Conservation (phyloP, 2,329 filamentous ascomycete species). For the Emergomyces pasteurianus region DNA sequence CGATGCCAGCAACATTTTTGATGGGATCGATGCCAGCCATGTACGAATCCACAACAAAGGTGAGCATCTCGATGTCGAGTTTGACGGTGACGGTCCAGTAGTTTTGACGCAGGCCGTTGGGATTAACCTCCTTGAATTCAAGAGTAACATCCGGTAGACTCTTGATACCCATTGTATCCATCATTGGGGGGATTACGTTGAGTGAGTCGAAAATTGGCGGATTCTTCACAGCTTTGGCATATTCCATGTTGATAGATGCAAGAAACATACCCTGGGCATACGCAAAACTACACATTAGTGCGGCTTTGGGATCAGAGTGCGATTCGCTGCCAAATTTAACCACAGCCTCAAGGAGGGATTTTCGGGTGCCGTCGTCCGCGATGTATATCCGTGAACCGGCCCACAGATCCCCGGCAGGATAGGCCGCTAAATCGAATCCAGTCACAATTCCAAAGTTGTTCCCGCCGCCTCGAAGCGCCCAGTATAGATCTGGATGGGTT, state of each 20-base stretch:
- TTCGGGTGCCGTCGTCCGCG: constrained; percentile 15
- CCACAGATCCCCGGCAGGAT: constrained; percentile 27
- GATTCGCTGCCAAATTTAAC: constrained; percentile 20
- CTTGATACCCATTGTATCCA: constrained; percentile 20
- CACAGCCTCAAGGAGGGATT: constrained; percentile 22
- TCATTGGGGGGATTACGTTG: constrained; percentile 10
- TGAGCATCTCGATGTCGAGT: constrained; percentile 19
- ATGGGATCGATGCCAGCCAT: constrained; percentile 14
- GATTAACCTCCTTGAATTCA: constrained; percentile 24
- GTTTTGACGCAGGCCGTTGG: constrained; percentile 20
- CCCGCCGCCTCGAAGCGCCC: constrained; percentile 36
- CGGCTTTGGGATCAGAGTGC: constrained; percentile 24
- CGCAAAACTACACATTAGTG: constrained; percentile 23
- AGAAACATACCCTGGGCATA: constrained; percentile 17
- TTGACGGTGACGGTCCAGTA: constrained; percentile 24
- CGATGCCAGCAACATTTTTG: constrained; percentile 11
- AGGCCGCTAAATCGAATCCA: constrained; percentile 28
- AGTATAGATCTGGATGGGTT: constrained; percentile 39
- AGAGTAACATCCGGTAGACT: constrained; percentile 22
- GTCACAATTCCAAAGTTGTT: constrained; percentile 32
- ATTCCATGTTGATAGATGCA: constrained; percentile 25
- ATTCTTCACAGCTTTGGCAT: constrained; percentile 22
- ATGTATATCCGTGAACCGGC: constrained; percentile 24
- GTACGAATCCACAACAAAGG: constrained; percentile 16
- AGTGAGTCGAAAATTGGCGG: constrained; percentile 23